These are phyloP conservation scores for Gonapodya prolifera DNA, from an alignment of 192 early-diverging fungal genomes.

Conservation along the genomic window DNA sequence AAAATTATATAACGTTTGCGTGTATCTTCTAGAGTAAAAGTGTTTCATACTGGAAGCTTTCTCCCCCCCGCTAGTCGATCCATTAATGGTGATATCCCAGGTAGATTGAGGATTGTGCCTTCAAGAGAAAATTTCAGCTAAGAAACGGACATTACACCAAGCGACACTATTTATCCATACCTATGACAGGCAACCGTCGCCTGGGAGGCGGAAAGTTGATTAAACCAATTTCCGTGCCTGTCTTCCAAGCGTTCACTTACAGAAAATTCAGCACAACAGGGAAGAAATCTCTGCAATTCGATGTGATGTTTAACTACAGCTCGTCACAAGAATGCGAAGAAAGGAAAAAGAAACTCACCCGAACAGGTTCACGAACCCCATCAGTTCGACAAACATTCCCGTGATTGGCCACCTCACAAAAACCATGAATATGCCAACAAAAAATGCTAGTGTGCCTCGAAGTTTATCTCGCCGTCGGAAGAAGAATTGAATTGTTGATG, in stretches of 20 bases:
- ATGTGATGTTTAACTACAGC: background rate
- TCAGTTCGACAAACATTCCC: slow-evolving; percentile 76
- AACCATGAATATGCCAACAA: slow-evolving; percentile 76
- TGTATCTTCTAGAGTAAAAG: background rate
- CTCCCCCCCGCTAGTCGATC: slow-evolving; percentile 33
- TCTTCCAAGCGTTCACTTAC: background rate
- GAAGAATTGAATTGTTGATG: slow-evolving; percentile 70
- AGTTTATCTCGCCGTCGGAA: slow-evolving; percentile 79
- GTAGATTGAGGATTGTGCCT: slow-evolving; percentile 65
- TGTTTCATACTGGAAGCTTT: slow-evolving; percentile 38
- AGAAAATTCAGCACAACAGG: slow-evolving; percentile 81
- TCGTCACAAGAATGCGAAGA: background rate
- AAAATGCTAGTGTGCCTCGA: slow-evolving; percentile 78
- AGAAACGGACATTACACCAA: too few species aligned
- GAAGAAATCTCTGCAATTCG: slow-evolving; percentile 76
- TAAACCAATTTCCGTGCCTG: background rate
- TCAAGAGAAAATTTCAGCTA: too few species aligned
- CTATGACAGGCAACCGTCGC: slow-evolving; percentile 78
- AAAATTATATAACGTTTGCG: background rate
- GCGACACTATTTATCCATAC: too few species aligned
- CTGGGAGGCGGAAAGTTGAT: background rate
- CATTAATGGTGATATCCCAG: slow-evolving; percentile 64
- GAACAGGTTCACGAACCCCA: slow-evolving; percentile 97
- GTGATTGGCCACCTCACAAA: slow-evolving; percentile 81
- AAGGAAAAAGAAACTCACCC: slow-evolving; percentile 38